Conservation (phyloP, 495 filamentous ascomycete species). For the Daldinia bambusicola region DNA sequence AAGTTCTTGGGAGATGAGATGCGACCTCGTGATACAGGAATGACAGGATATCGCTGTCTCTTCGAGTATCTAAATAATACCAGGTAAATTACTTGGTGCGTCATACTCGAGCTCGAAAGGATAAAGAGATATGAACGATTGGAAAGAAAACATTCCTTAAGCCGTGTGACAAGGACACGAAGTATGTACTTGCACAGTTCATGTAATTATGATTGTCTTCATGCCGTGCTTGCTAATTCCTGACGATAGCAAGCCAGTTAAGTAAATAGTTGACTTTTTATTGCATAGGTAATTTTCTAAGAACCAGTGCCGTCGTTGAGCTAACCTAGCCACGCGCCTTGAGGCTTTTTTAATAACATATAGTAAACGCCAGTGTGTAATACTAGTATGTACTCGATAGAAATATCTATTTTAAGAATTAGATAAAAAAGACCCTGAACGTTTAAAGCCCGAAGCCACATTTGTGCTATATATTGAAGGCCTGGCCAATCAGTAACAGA, state of each 20-base stretch:
- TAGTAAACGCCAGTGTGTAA: neutral
- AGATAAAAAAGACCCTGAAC: neutral
- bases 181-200: neutral
- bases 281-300: neutral
- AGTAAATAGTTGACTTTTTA: neutral
- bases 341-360: neutral
- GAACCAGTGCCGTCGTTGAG: no score
- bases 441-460: slow-evolving; percentile 10
- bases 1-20: neutral
- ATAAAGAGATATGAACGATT: neutral
- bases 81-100: neutral
- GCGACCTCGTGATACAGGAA: neutral
- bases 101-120: neutral
- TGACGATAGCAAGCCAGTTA: neutral
- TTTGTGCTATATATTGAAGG: neutral
- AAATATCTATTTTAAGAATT: slow-evolving; percentile 14
- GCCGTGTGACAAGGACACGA: neutral
- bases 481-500: neutral
- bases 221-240: neutral
- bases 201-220: slow-evolving; percentile 3
- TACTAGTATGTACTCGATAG: neutral
- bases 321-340: neutral
- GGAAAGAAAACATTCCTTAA: neutral
- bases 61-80: neutral
- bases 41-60: neutral